Percentiles rank a stretch among this genome's conserved stretches.
Evolutionary conservation across 768 basidiomycete genomes (phyloP).

Genomic region (Dioszegia hungarica): DNA sequence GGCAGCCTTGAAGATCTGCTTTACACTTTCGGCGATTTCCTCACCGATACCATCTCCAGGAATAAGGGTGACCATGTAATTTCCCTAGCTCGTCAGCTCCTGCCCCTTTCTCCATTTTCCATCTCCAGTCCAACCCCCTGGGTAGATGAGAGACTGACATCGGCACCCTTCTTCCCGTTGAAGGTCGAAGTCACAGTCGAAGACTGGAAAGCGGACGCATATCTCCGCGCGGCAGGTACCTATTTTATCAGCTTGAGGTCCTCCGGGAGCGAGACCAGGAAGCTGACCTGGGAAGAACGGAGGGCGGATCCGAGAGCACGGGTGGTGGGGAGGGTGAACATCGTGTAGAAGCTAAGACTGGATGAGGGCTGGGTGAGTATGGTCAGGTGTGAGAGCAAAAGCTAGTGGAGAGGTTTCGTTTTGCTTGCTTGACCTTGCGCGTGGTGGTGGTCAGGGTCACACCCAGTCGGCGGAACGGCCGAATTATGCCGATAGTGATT

Average conservation of each 20-base stretch:
- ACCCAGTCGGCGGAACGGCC: neutral
- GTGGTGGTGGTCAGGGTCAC: no score
- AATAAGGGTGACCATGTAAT: slow-evolving; percentile 92
- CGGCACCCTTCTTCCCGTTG: slow-evolving; percentile 79
- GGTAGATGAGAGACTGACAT: slow-evolving; percentile 56
- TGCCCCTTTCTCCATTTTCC: neutral
- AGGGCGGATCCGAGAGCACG: slow-evolving; percentile 22
- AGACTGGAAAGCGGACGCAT: slow-evolving; percentile 46
- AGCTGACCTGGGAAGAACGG: slow-evolving; percentile 8
- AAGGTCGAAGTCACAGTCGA: slow-evolving; percentile 78
- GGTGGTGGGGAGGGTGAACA: slow-evolving; percentile 31
- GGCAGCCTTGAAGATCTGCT: slow-evolving; percentile 85
- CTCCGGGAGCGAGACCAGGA: neutral
- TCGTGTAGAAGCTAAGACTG: neutral
- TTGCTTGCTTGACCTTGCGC: neutral
- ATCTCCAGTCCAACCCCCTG: no score
- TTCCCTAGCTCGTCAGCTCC: slow-evolving; percentile 60
- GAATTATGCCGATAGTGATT: neutral
- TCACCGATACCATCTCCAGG: slow-evolving; percentile 99
- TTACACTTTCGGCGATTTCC: slow-evolving; percentile 94
- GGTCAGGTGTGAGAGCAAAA: neutral
- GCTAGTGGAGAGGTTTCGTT: neutral
- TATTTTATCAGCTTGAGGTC: neutral
- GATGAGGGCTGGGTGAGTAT: neutral
- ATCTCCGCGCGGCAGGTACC: slow-evolving; percentile 24